phyloP scores from a whole-genome alignment of 495 filamentous ascomycete genomes.

The Hypoxylon perforatum region DNA sequence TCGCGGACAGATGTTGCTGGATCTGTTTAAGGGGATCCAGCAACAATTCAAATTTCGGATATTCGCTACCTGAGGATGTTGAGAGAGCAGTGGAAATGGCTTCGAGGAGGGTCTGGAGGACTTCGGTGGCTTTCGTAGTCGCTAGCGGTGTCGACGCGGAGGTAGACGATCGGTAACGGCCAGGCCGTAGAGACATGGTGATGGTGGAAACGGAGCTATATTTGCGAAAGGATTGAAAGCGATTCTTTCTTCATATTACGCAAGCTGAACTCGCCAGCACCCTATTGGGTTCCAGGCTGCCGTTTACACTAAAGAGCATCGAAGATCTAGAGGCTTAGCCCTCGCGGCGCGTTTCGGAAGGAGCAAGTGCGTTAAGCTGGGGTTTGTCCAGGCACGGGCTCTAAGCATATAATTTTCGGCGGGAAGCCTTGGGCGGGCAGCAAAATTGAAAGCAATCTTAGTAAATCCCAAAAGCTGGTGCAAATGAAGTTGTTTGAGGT shows the following conservation, averaged over 20 bases:
- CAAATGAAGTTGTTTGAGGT: constrained; percentile 1
- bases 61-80: constrained; percentile 40
- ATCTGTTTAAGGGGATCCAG: constrained; percentile 55
- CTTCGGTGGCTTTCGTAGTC: constrained; percentile 66
- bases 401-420: not conserved
- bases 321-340: constrained; percentile 35
- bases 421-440: not conserved
- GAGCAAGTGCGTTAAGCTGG: not conserved
- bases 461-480: not conserved
- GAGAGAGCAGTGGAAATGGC: constrained; percentile 52
- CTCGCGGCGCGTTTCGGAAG: constrained; percentile 10
- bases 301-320: constrained; percentile 45
- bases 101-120: constrained; percentile 69
- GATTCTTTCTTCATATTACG: constrained; percentile 41
- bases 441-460: not conserved
- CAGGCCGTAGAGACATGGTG: constrained; percentile 59
- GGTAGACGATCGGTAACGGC: constrained; percentile 71
- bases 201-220: constrained; percentile 27
- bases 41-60: constrained; percentile 56
- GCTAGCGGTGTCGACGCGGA: constrained; percentile 65
- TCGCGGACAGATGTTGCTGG: constrained; percentile 59
- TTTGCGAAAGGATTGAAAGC: constrained; percentile 29
- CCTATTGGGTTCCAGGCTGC: constrained; percentile 49
- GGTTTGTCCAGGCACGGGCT: not conserved
- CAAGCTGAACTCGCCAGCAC: constrained; percentile 35